Evolutionary conservation across 805 yeast genomes (phyloP), one percentile per base, ranked within the genome.

Genomic region (Komagataella ulmi): DNA sequence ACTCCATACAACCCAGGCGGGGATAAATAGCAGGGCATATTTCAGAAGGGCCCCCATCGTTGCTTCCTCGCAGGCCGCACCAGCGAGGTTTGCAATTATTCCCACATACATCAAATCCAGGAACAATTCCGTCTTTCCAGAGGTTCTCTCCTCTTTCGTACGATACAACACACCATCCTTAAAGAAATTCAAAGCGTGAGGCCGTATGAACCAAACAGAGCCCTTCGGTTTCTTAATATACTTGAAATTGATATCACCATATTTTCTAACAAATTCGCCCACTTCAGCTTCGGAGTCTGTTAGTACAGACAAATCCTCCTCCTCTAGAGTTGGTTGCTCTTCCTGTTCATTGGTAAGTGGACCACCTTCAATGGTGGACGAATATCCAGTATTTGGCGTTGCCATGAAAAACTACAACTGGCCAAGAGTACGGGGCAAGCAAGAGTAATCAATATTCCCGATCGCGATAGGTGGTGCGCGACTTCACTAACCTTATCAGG

Each of bases 1-100:
- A n/a, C 72, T 62, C 86, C 87, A 81, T 19, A 81, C 76, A 18
- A 72, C 73, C 77, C 80, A 82, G n/a, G 80, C 73, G 0, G 84
- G 85, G 17, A 76, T 50, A 52, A 80, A 81, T 2, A 79, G 59
- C 46, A 81, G 57, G 5, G 77, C 51, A 58, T 79, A 81, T 55
- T 70, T 70, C 44, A 74, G 62, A 23, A 81, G 61, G 0, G 79
- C 62, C 3, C 59, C 59, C 44, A 81, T 81, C 17, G 70, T 61
- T 30, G 81, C 79, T 17, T 73, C 61, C 52, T 73, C 77, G 3
- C 76, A 69, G 0, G 82, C 82, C 46, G 64, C 63, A 3, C 76
- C 70, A 0, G 86, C 85, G 47, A 80, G 63, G 52, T 78, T 78
- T 19, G 84, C 77, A 24, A 79, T 77, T 48, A 81, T 75, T 2